Base-by-base conservation (phyloP, 2,329 filamentous ascomycete species). In the Penicillium fuscoglaucum region DNA sequence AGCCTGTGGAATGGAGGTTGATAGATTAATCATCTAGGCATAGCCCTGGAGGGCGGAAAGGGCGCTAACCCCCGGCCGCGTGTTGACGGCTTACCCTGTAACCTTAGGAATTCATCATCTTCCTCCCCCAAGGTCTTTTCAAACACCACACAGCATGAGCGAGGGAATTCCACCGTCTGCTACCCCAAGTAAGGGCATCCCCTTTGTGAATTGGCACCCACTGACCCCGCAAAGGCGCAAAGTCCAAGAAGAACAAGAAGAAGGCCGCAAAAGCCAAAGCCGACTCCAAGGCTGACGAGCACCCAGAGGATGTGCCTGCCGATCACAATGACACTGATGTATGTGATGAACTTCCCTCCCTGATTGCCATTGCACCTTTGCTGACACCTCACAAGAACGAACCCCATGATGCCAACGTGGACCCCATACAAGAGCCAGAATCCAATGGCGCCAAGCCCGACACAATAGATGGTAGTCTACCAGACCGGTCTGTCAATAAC, bases 181-280 rank as follows among this genome's bases (percentile, higher is more conserved):
- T 59, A 52, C 61, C 55, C 64, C 68, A 67, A 69, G 70, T 72
- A 55, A 45, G 52, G 39, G 12, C 19, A 51, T 46, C 13, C n/a
- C 19, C 48, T 44, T 47, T 29, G 35, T 57, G 52, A 49, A 37
- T 52, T n/a, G 40, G 26, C 46, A 57, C 43, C 51, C 40, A 47
- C 61, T 66, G 53, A 67, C 57, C 52, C 58, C 60, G 58, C 52
- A 61, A 67, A 79, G 76, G 74, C 66, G 68, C 76, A 52, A 85
- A 79, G 68, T 81, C 82, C 68, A 85, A 83, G 76, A 84, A 80
- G 70, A 83, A 79, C 72, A 84, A 82, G 71, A 83, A 82, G 76
- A 85, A 83, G 74, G 76, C 75, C 62, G 73, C 73, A 58, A 83
- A 81, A 68, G 66, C 68, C 21, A 76, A 78, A 58, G 63, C 66